Evolutionary conservation across 192 early-diverging fungal species (phyloP).

Genomic region (Coemansia sp.): DNA sequence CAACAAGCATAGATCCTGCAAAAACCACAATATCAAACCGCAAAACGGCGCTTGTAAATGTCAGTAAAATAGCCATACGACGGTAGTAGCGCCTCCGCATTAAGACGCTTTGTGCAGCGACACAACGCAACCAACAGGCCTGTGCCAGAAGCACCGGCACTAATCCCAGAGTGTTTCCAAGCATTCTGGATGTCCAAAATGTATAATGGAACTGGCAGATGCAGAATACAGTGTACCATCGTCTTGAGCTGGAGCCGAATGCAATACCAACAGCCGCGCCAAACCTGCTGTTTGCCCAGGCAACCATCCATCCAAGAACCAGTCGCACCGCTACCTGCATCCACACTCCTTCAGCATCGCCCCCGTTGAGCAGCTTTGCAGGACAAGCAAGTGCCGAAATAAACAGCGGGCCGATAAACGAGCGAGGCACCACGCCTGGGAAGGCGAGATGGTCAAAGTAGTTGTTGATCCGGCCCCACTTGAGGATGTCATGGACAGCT

Average conservation of each 20-base stretch:
- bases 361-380: constrained; percentile 10
- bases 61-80: constrained; percentile 28
- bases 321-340: constrained; percentile 31
- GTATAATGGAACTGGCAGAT: constrained; percentile 85
- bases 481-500: constrained; percentile 86
- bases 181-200: constrained; percentile 85
- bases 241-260: constrained; percentile 58
- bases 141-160: constrained; percentile 60
- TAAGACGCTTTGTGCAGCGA: not conserved
- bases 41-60: constrained; percentile 56
- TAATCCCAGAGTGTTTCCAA: constrained; percentile 87
- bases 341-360: constrained; percentile 17
- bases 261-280: constrained; percentile 52
- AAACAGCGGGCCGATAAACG: constrained; percentile 83
- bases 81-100: constrained; percentile 10
- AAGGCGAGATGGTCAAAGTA: constrained; percentile 86
- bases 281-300: constrained; percentile 56
- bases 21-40: constrained; percentile 62
- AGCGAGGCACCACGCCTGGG: constrained; percentile 94
- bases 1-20: constrained; percentile 50
- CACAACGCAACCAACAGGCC: constrained; percentile 49
- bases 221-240: constrained; percentile 50
- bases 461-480: constrained; percentile 48
- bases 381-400: constrained; percentile 51
- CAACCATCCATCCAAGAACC: constrained; percentile 58